Evolutionary conservation across 768 basidiomycete genomes (phyloP), one percentile per base, ranked within the genome.

Genomic region (Glaciozyma martinii): DNA sequence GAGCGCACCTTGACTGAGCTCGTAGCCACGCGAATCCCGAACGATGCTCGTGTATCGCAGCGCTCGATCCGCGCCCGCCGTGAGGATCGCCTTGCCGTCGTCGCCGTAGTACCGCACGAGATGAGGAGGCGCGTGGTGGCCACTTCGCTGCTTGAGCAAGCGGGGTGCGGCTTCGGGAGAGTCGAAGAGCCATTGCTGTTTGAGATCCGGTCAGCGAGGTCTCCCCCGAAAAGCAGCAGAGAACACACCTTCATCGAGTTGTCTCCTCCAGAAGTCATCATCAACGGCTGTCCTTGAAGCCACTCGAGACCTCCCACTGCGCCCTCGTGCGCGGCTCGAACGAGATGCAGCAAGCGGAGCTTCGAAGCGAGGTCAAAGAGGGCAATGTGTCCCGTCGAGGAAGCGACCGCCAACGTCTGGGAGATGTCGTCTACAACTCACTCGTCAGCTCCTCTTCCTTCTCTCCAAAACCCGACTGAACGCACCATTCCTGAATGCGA

Each of bases 171-270:
- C 80, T 0, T 88, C 87, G 0, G 91, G 90, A 0, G 92, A 89
- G 73, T 98, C 95, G 72, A 94, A 93, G 27, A 94, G 75, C 93
- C 94, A 98, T 92, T 99, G 93, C 93, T 97, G 73, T 44, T 10
- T 8, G 44, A 29, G 4, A 43, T 23, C 18, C 32, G 29, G 47
- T 49, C 5, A 47, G 42, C 61, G 23, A 60, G 47, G 21, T 56
- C 46, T n/a, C 59, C 52, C 32, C 29, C 33, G 10, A 54, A 50
- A 43, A 12, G 43, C 61, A 42, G 8, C 44, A 46, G 37, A 8
- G 10, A 50, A 74, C 75, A 60, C 63, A 92, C 93, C 82, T 97
- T 97, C 65, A 99, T 82, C 71, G 90, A 89, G 75, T 99, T 99
- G 74, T 98, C 95, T 67, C 87, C 88, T 27, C 91, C 89, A 3